Evolutionary conservation across 805 yeast species (phyloP).

Genomic region (Myxozyma mucilagina): DNA sequence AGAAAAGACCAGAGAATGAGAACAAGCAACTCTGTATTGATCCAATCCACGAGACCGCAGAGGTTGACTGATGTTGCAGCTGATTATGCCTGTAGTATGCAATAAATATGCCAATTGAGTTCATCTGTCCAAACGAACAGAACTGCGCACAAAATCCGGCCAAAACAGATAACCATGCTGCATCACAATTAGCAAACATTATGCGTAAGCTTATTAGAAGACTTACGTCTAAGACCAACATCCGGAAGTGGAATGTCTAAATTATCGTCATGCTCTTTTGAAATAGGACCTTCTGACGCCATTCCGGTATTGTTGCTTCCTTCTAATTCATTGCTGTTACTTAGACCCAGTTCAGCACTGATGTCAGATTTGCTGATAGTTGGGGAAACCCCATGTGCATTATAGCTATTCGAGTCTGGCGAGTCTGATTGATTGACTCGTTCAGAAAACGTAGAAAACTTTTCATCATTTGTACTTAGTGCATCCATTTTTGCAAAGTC

Average conservation of each 20-base stretch:
- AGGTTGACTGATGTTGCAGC: conserved; percentile 11
- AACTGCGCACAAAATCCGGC: conserved; percentile 61
- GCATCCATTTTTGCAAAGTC: too few relatives aligned
- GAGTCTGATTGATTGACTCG: too few relatives aligned
- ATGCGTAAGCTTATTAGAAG: not conserved
- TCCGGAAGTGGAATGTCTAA: conserved; percentile 11
- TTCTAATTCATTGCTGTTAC: not conserved
- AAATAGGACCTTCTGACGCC: conserved; percentile 8
- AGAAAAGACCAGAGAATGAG: conserved; percentile 21
- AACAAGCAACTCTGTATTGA: conserved; percentile 24
- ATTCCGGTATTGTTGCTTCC: conserved; percentile 1
- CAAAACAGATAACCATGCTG: conserved; percentile 51
- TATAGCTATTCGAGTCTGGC: too few relatives aligned
- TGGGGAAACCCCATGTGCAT: too few relatives aligned
- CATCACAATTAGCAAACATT: not conserved
- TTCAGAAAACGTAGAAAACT: too few relatives aligned
- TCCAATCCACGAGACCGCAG: conserved; percentile 30
- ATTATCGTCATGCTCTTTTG: not conserved
- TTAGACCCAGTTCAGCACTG: too few relatives aligned
- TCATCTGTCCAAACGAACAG: conserved; percentile 57
- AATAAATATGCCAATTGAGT: conserved; percentile 23
- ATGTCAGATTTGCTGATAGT: too few relatives aligned
- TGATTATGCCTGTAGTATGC: conserved; percentile 27
- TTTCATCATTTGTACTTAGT: too few relatives aligned
- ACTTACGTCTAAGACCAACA: conserved; percentile 17